These are phyloP conservation scores for Saccharomyces hybrid DNA, from an alignment of 1,139 yeast genomes.

Conservation along the genomic window DNA sequence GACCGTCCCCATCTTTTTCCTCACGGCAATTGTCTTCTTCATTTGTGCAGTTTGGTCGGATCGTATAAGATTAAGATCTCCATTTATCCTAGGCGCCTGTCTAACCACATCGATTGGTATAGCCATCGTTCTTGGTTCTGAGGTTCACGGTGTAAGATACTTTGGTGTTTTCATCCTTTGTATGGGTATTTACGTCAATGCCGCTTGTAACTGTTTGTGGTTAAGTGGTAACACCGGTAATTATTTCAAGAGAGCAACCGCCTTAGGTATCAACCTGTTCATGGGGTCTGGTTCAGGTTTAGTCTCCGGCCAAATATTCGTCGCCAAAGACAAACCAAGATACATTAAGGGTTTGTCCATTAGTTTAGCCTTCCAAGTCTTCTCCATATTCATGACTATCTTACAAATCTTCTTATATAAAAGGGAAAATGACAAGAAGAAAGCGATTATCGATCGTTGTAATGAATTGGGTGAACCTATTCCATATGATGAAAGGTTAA, in stretches of 20 bases:
- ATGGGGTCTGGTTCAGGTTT: slow-evolving; percentile 43
- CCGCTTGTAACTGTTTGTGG: slow-evolving; percentile 43
- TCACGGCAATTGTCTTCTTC: slow-evolving; percentile 38
- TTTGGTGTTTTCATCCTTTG: slow-evolving; percentile 43
- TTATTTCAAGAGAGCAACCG: slow-evolving; percentile 40
- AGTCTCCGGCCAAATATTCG: slow-evolving; percentile 40
- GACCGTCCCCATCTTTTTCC: slow-evolving; percentile 44
- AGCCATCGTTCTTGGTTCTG: slow-evolving; percentile 34
- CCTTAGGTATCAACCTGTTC: slow-evolving; percentile 39
- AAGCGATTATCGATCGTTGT: slow-evolving; percentile 24
- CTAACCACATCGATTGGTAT: slow-evolving; percentile 38
- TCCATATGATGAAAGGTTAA: slow-evolving; percentile 41
- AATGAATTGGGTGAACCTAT: slow-evolving; percentile 37
- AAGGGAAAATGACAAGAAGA: slow-evolving; percentile 41
- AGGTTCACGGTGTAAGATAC: slow-evolving; percentile 36
- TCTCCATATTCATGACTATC: slow-evolving; percentile 42
- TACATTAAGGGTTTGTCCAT: slow-evolving; percentile 38
- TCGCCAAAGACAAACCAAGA: slow-evolving; percentile 31
- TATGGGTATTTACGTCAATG: slow-evolving; percentile 37
- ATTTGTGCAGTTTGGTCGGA: slow-evolving; percentile 39
- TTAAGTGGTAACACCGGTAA: slow-evolving; percentile 40
- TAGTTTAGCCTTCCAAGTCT: slow-evolving; percentile 44
- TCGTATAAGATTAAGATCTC: slow-evolving; percentile 32
- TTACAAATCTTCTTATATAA: slow-evolving; percentile 39
- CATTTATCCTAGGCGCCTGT: slow-evolving; percentile 34